Evolutionary conservation across 345 rosid genomes (phyloP).

Genomic region (Citrus australasica): DNA sequence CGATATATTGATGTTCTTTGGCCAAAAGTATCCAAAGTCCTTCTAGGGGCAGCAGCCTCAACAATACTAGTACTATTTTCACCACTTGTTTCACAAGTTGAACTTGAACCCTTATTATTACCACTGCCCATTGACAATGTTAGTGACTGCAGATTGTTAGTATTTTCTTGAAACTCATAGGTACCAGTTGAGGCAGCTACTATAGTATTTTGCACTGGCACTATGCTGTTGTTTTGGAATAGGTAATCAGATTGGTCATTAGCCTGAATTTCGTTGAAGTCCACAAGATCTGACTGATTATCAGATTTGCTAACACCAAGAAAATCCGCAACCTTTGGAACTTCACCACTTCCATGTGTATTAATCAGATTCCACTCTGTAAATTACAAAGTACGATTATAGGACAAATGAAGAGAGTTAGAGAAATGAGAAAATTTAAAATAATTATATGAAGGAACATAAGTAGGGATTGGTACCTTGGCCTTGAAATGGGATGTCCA

Average conservation of each 20-base stretch:
- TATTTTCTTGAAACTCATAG: slow-evolving; percentile 68
- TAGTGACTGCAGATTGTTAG: slow-evolving; percentile 69
- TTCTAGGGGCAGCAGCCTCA: slow-evolving; percentile 76
- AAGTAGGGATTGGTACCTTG: slow-evolving; percentile 51
- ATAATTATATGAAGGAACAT: too few relatives aligned
- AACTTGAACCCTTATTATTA: slow-evolving; percentile 36
- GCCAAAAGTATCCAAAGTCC: slow-evolving; percentile 89
- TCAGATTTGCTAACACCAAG: slow-evolving; percentile 88
- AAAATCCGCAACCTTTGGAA: slow-evolving; percentile 96
- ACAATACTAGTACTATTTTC: slow-evolving; percentile 47
- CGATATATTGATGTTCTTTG: slow-evolving; percentile 97
- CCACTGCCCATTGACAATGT: slow-evolving; percentile 97
- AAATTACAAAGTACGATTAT: not conserved
- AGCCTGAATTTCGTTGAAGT: slow-evolving; percentile 57
- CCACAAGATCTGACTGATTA: slow-evolving; percentile 61
- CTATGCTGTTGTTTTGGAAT: slow-evolving; percentile 48
- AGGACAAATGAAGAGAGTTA: not conserved
- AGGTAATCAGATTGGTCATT: slow-evolving; percentile 55
- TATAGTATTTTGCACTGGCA: slow-evolving; percentile 49
- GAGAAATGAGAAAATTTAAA: not conserved
- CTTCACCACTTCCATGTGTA: slow-evolving; percentile 57
- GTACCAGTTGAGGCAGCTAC: slow-evolving; percentile 29
- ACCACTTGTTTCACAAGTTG: slow-evolving; percentile 60
- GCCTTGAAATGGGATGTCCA: slow-evolving; percentile 78
- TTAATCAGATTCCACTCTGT: slow-evolving; percentile 82